Evolutionary conservation across 1,284 basidiomycete species (phyloP), one percentile per base, ranked within the genome.

Genomic region (Malassezia globosa): DNA sequence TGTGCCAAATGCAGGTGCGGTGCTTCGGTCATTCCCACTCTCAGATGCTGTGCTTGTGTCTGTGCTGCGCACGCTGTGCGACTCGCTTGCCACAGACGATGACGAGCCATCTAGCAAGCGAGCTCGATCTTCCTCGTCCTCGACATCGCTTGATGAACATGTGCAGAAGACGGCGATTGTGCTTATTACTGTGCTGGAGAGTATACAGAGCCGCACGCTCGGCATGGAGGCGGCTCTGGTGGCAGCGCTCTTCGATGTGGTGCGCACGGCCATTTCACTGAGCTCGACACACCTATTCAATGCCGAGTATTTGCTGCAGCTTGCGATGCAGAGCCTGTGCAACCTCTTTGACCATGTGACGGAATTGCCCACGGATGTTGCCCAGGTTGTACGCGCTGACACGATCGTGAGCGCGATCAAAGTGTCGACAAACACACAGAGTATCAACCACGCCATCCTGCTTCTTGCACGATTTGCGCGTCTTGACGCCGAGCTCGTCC

Each of bases 401-500:
- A 60, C 53, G 22, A 59, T 69, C 39, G 56, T 70, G 55, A 59
- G 54, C 47, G 62, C 58, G 16, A 60, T 70, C 64, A 66, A 68
- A 54, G 44, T 58, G 14, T 84, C 87, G 3, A 80, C 81, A 47
- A 95, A 94, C 68, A 89, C 90, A 1, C 87, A 95, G 68, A 92
- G 87, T 0, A 90, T 90, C 74, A 83, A 96, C 60, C 85, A 92
- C 68, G 87, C 89, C 0, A 76, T 97, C 3, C 76, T 95, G n/a
- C 77, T 96, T 23, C 83, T 95, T 72, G 82, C 88, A 3, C 83
- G 79, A 55, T 75, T 97, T 42, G 85, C 88, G 1, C 79, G 81
- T 25, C 76, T 96, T 37, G 82, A 84, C 0, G 89, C 90, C 0
- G 87, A 92, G 51, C 83, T 86, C 7, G 87, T 94, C 13, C 77